Conservation (phyloP, 257 asterid genomes). For the Penstemon newberryi region DNA sequence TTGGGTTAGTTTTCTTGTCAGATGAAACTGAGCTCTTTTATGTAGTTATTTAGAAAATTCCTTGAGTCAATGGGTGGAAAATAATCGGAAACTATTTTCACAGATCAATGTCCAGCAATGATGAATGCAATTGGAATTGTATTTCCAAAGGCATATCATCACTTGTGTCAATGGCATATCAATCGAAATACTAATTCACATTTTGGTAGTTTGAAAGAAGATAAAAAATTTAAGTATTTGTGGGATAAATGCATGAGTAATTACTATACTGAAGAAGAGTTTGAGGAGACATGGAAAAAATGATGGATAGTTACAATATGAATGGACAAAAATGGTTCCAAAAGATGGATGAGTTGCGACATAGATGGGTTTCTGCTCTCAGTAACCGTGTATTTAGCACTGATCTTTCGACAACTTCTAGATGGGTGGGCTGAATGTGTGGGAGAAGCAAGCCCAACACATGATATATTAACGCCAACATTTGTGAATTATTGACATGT, state of each 20-base stretch:
- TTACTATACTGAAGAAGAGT: too few species aligned
- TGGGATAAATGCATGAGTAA: background rate
- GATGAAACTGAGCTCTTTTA: background rate
- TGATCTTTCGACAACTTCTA: background rate
- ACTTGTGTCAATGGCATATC: background rate
- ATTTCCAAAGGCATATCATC: background rate
- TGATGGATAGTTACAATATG: background rate
- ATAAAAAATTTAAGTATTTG: too few species aligned
- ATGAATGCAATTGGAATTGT: background rate
- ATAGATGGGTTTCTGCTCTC: background rate
- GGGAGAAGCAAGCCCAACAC: too few species aligned
- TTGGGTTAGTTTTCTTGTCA: background rate
- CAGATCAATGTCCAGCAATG: conserved; percentile 6
- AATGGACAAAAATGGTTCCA: background rate
- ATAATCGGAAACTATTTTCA: background rate
- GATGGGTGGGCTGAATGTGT: too few species aligned
- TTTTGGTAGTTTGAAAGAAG: background rate
- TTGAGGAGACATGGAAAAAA: background rate
- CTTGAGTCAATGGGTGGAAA: conserved; percentile 9
- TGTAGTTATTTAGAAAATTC: background rate
- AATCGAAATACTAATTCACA: background rate
- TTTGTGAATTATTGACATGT: too few species aligned
- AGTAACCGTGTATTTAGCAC: background rate
- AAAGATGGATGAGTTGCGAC: background rate
- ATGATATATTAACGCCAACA: too few species aligned